phyloP scores from a whole-genome alignment of 2,329 filamentous ascomycete genomes.

The Boeremia exigua region DNA sequence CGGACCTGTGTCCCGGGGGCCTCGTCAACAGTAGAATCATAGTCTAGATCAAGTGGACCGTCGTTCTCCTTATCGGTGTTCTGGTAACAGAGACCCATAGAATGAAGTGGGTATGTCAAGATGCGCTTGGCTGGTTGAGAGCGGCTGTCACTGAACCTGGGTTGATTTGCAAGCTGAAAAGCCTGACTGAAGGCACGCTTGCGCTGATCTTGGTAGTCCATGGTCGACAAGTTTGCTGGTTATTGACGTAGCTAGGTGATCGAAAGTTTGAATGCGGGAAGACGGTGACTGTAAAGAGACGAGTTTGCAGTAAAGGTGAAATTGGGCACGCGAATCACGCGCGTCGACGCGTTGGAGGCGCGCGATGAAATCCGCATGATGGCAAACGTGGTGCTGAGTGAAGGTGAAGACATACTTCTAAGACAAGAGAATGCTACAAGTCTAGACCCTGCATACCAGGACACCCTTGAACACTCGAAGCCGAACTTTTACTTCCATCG shows the following conservation, averaged over 20 bases:
- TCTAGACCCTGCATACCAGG: background rate
- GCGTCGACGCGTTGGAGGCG: constrained; percentile 2
- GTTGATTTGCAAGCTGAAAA: constrained; percentile 11
- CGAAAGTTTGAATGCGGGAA: background rate
- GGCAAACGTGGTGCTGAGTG: background rate
- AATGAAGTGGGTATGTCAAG: background rate
- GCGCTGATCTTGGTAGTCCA: constrained; percentile 15
- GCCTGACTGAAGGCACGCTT: constrained; percentile 29
- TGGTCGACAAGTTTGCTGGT: background rate
- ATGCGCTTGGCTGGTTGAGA: constrained; percentile 5
- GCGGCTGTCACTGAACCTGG: background rate
- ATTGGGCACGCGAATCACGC: constrained; percentile 1
- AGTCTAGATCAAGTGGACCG: background rate
- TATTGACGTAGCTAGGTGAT: background rate
- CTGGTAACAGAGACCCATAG: background rate
- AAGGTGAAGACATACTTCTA: constrained; percentile 6
- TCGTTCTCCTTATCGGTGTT: constrained; percentile 14
- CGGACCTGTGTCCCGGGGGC: constrained; percentile 3
- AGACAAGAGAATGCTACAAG: background rate
- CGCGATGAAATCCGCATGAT: background rate
- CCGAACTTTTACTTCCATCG: constrained; percentile 28
- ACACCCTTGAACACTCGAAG: background rate
- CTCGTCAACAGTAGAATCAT: background rate
- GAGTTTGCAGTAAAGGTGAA: background rate
- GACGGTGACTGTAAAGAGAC: background rate